Percentiles rank a stretch among this genome's conserved stretches.
Conservation (phyloP, 2,329 filamentous ascomycete species). For the Colletotrichum orchidophilum region DNA sequence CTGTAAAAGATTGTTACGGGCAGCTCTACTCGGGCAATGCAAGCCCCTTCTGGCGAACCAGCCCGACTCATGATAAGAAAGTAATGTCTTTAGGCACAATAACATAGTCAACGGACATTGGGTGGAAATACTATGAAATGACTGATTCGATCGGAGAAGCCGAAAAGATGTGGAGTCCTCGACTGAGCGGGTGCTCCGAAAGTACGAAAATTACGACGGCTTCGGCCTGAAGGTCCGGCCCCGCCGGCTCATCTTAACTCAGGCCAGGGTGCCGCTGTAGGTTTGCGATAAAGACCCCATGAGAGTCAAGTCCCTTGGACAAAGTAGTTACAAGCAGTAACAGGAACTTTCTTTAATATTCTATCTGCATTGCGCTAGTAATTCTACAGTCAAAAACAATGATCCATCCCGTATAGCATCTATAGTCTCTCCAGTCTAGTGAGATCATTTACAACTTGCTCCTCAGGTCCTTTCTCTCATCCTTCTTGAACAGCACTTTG, state of each 20-base stretch:
- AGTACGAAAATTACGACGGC: not conserved
- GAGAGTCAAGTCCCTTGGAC: too few relatives aligned
- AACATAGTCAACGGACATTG: too few relatives aligned
- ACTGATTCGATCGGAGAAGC: not conserved
- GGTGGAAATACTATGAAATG: too few relatives aligned
- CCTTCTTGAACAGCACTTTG: constrained; percentile 68
- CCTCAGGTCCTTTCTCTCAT: constrained; percentile 53
- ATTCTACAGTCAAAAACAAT: not conserved
- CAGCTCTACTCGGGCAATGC: too few relatives aligned
- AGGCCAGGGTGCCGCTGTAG: not conserved
- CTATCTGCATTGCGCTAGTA: not conserved
- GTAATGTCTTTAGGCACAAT: too few relatives aligned
- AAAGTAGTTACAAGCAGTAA: too few relatives aligned
- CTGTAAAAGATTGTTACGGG: too few relatives aligned
- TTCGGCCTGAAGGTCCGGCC: not conserved
- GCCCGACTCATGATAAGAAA: too few relatives aligned
- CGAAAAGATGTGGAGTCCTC: not conserved
- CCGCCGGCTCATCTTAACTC: not conserved
- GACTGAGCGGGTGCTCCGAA: not conserved
- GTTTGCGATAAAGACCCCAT: too few relatives aligned
- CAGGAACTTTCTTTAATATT: not conserved
- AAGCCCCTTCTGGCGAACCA: too few relatives aligned
- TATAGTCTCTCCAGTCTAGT: not conserved
- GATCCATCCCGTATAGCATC: not conserved
- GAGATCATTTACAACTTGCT: constrained; percentile 55